Evolutionary conservation across 805 yeast genomes (phyloP).

Genomic region (Nakazawaea pomicola): DNA sequence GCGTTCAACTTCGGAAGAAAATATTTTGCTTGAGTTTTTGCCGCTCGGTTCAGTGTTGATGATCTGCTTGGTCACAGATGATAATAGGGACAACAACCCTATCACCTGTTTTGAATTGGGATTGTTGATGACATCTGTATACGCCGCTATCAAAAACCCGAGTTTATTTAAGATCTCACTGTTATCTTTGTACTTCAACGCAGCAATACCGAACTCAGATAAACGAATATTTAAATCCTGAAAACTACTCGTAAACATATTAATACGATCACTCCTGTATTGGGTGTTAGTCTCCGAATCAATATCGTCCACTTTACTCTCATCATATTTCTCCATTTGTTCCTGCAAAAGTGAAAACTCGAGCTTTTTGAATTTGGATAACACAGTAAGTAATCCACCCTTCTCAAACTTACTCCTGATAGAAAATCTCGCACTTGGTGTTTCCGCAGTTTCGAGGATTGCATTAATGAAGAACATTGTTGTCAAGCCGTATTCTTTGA

Average conservation of each 20-base stretch:
- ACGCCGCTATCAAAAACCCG: neutral
- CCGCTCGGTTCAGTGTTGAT: neutral
- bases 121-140: neutral
- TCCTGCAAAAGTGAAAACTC: slow-evolving; percentile 56
- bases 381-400: slow-evolving; percentile 22
- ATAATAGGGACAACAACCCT: neutral
- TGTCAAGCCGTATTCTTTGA: slow-evolving; percentile 52
- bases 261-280: too few species aligned
- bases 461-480: slow-evolving; percentile 70
- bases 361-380: slow-evolving; percentile 46
- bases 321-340: slow-evolving; percentile 59
- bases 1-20: slow-evolving; percentile 45
- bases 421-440: slow-evolving; percentile 21
- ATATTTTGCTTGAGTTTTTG: neutral
- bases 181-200: neutral
- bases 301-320: slow-evolving; percentile 50
- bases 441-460: slow-evolving; percentile 37
- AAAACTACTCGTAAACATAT: slow-evolving; percentile 31
- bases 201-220: neutral
- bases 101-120: neutral
- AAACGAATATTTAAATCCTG: slow-evolving; percentile 22
- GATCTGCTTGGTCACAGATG: neutral
- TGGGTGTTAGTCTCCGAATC: too few species aligned
- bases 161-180: neutral
- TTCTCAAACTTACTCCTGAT: slow-evolving; percentile 1